Base-by-base conservation (phyloP, 495 filamentous ascomycete species). In the Penicillium odoratum region DNA sequence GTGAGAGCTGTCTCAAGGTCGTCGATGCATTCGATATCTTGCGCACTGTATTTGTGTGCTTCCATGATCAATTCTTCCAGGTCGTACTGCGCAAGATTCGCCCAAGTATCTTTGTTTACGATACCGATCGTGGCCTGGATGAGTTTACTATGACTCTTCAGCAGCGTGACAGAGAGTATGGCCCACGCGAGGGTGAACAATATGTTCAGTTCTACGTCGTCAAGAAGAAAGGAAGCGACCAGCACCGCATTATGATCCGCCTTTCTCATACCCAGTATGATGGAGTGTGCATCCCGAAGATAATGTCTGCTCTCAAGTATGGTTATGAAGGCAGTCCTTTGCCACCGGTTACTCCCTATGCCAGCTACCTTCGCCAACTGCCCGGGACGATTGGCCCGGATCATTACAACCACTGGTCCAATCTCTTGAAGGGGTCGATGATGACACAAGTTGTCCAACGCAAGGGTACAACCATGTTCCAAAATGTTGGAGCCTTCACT, bases 221-320 rank as follows among this genome's bases (percentile, higher is more conserved):
- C 55, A 77, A 78, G 45, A 75, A 78, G 57, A 78, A 76, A 51
- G 66, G 67, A 7, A 75, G 69, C 13, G 68, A 79, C 38, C 74
- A 69, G 7, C 78, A 83, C 65, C 81, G 79, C n/a, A 85, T 92
- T 44, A 69, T 83, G 53, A 75, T 92, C 49, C 78, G 86, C 5
- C 77, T 91, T 5, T 90, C 86, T 0, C 88, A 92, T 66, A 85
- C 88, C 0, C 88, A 91, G 54, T 92, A 88, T 62, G 88, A 91
- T 60, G 88, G 86, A 36, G 79, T 90, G 1, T 90, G 82, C 62
- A 76, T 92, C 5, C 81, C 87, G 0, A 76, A 76, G 33, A 81
- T 90, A 16, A 77, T 89, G 51, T 61, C 73, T 4, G 82, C 84
- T 10, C 75, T 85, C 29, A 73, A 81, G 36, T 71, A 73, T 18